Evolutionary conservation across 805 yeast genomes (phyloP).

Genomic region (Starmerella roubikii): DNA sequence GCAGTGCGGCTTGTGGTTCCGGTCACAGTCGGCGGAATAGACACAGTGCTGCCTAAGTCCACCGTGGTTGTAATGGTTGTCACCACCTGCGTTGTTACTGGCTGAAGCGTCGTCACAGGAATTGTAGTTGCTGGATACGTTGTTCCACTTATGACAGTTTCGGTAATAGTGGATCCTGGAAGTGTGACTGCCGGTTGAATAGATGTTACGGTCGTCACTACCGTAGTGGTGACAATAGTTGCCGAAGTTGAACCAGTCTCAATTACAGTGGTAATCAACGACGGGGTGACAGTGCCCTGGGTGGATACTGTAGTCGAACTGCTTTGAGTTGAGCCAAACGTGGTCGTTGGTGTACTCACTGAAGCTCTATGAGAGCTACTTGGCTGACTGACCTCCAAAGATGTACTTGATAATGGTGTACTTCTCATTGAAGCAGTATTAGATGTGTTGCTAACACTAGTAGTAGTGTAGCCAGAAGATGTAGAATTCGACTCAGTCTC

Average conservation of each 20-base stretch:
- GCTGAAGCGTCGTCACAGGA: conserved; percentile 10
- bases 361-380: no score
- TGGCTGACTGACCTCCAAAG: no score
- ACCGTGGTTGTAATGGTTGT: conserved; percentile 7
- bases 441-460: no score
- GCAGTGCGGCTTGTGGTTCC: no score
- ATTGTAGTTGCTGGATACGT: conserved; percentile 14
- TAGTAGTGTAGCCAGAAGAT: background rate
- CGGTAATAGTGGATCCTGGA: conserved; percentile 14
- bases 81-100: conserved; percentile 9
- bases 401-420: no score
- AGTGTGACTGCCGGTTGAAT: conserved; percentile 17
- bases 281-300: no score
- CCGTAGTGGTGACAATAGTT: conserved; percentile 4
- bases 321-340: no score
- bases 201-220: conserved; percentile 6
- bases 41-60: background rate
- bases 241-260: no score
- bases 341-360: no score
- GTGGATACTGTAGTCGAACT: no score
- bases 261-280: no score
- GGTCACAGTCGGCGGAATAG: conserved; percentile 1
- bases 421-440: no score
- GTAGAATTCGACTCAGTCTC: background rate
- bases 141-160: conserved; percentile 5